Conservation (phyloP, 1,284 basidiomycete genomes). For the Cutaneotrichosporon sp. region DNA sequence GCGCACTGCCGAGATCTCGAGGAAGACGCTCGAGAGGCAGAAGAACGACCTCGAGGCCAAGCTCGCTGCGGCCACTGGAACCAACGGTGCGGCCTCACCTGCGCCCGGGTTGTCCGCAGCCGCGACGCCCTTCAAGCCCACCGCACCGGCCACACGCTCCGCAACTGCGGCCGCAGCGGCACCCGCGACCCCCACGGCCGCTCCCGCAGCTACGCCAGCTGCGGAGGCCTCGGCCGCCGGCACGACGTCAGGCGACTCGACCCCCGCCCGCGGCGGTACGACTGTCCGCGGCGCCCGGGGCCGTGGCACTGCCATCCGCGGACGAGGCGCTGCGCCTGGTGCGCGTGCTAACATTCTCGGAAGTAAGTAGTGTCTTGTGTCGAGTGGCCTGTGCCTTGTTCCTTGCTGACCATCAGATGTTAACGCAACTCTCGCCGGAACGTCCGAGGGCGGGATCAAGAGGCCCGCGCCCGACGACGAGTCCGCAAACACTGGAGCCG, state of each 20-base stretch:
- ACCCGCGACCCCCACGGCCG: constrained; percentile 10
- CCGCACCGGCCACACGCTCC: constrained; percentile 17
- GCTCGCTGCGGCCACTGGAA: constrained; percentile 17
- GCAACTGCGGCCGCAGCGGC: constrained; percentile 10
- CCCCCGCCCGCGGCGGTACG: neutral
- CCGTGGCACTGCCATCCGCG: constrained; percentile 14
- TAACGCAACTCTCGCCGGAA: constrained; percentile 39
- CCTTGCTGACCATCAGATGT: constrained; percentile 35
- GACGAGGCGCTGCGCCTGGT: constrained; percentile 14
- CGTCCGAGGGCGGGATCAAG: constrained; percentile 11
- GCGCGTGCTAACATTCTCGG: constrained; percentile 11
- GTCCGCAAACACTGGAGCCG: neutral
- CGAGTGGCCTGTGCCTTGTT: neutral
- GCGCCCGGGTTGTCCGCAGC: constrained; percentile 15
- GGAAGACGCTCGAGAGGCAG: constrained; percentile 43
- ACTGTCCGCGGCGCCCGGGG: constrained; percentile 11
- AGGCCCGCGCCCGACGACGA: constrained; percentile 24
- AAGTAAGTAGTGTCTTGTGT: constrained; percentile 17
- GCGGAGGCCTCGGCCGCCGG: neutral
- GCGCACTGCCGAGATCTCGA: constrained; percentile 43
- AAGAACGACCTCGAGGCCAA: constrained; percentile 35
- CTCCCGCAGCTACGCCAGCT: neutral
- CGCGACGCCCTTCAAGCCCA: constrained; percentile 30
- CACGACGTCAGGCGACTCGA: constrained; percentile 1
- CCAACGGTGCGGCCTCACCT: constrained; percentile 10